Evolutionary conservation across 305 asterid species (phyloP).

Genomic region (Petunia hybrid): DNA sequence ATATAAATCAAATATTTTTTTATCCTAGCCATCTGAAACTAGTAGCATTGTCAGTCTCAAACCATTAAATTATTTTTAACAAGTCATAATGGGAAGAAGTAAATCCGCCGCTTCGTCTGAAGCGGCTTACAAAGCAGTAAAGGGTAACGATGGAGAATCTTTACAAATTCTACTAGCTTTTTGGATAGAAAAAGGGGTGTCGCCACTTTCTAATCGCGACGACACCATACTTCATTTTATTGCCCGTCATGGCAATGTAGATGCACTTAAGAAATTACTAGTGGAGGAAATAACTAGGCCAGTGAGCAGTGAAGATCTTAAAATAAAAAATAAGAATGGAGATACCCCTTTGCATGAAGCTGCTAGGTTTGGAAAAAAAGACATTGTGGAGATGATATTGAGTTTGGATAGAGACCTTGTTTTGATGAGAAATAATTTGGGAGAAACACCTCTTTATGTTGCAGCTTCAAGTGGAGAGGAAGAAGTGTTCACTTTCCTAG

Average conservation of each 20-base stretch:
- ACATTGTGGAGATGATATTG: background rate
- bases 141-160: background rate
- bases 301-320: background rate
- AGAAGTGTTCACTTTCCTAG: background rate
- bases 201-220: background rate
- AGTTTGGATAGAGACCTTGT: background rate
- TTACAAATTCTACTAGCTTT: background rate
- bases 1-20: background rate
- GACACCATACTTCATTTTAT: conserved; percentile 32
- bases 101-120: no score
- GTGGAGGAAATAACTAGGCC: background rate
- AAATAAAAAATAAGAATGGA: background rate
- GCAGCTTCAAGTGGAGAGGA: background rate
- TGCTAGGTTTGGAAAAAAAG: conserved; percentile 10
- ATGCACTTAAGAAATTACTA: background rate
- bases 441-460: conserved; percentile 34
- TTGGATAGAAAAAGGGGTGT: background rate
- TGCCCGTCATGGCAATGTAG: background rate
- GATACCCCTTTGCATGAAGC: conserved; percentile 29
- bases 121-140: conserved; percentile 20
- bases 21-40: background rate
- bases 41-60: background rate
- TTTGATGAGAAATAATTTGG: background rate
- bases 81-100: background rate
- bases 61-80: background rate